Evolutionary conservation across 108 stramenopile species (phyloP).

Genomic region (Nitzschia putrida): DNA sequence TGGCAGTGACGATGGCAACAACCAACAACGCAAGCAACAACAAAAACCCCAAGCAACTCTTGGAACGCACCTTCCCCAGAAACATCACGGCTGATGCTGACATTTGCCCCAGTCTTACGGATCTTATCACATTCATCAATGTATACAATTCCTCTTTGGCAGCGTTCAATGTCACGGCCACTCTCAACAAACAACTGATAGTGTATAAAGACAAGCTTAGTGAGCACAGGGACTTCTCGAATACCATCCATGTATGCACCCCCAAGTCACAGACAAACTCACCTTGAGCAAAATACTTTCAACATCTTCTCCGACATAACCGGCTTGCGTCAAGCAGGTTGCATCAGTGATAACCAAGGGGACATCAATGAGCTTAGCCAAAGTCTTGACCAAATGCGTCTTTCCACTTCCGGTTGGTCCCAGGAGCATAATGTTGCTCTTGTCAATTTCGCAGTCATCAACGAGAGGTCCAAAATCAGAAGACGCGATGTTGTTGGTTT

Average conservation of each 20-base stretch:
- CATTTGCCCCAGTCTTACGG: conserved; percentile 88
- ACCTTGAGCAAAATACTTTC: conserved; percentile 92
- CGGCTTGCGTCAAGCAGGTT: conserved; percentile 95
- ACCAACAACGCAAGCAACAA: neutral
- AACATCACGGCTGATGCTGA: conserved; percentile 94
- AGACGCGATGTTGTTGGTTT: conserved; percentile 61
- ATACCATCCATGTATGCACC: neutral
- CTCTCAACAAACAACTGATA: conserved; percentile 86
- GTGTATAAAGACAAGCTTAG: neutral
- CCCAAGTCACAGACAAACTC: neutral
- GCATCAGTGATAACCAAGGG: conserved; percentile 95
- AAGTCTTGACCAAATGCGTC: conserved; percentile 92
- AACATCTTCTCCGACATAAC: conserved; percentile 99
- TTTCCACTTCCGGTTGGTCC: conserved; percentile 93
- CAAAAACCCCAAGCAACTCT: neutral
- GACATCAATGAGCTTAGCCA: conserved; percentile 92
- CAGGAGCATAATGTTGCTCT: conserved; percentile 93
- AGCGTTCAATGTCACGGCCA: conserved; percentile 92
- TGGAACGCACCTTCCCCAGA: conserved; percentile 68
- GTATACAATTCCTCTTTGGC: conserved; percentile 93
- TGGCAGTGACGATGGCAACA: neutral
- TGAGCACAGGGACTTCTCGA: too few relatives aligned
- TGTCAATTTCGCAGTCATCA: conserved; percentile 90
- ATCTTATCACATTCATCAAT: conserved; percentile 96
- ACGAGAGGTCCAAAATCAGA: conserved; percentile 63